Percentiles rank a stretch among this genome's conserved stretches.
Conservation (phyloP, 1,284 basidiomycete genomes). For the Hemileia vastatrix region DNA sequence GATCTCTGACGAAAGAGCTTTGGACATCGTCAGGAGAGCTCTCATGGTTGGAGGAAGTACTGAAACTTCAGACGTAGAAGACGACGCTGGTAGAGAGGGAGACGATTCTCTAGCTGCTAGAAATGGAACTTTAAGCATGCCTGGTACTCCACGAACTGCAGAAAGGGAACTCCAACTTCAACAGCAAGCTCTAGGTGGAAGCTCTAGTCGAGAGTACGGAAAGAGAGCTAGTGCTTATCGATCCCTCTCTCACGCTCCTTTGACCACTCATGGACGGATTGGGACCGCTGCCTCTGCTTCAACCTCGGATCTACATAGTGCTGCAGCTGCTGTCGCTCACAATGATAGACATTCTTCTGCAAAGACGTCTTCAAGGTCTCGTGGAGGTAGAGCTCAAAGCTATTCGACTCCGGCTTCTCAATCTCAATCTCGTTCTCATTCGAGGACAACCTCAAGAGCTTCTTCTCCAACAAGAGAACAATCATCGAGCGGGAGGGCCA, state of each 20-base stretch:
- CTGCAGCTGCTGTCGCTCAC: neutral
- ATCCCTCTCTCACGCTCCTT: conserved; percentile 4
- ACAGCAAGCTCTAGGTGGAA: neutral
- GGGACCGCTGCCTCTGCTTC: neutral
- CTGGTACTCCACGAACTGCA: conserved; percentile 20
- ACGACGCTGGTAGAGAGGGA: conserved; percentile 26
- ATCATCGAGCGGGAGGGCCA: neutral
- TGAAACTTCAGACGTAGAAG: conserved; percentile 24
- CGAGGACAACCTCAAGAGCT: neutral
- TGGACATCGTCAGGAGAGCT: conserved; percentile 32
- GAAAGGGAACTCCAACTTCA: neutral
- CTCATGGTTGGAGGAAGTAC: conserved; percentile 36
- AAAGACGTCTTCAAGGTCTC: neutral
- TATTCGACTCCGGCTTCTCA: neutral
- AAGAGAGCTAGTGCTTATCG: neutral
- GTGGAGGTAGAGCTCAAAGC: neutral
- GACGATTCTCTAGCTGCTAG: conserved; percentile 23
- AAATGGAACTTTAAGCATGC: conserved; percentile 23
- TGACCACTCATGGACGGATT: neutral
- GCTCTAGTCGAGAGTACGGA: conserved; percentile 9
- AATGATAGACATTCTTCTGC: neutral
- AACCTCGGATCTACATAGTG: neutral
- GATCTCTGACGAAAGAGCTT: conserved; percentile 33
- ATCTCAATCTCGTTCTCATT: neutral
- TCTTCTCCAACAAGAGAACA: neutral